phyloP scores from a whole-genome alignment of 2,329 filamentous ascomycete genomes.

The Sodiomyces alkalinus region DNA sequence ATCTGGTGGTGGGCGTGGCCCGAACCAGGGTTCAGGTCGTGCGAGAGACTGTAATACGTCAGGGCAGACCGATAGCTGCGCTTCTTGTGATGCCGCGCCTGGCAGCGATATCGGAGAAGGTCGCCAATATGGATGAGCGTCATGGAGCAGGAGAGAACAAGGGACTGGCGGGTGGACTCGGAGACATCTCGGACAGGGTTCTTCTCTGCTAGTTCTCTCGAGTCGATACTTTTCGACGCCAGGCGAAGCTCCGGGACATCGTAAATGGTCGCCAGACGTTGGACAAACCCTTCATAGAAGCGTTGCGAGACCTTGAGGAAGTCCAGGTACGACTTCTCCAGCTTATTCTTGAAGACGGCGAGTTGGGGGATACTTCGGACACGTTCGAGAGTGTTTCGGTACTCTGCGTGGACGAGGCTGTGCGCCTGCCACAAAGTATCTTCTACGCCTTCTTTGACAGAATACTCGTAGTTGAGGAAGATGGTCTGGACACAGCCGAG shows the following conservation, averaged over 20 bases:
- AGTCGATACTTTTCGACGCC: conserved; percentile 21
- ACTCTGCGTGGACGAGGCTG: conserved; percentile 60
- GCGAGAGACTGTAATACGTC: conserved; percentile 73
- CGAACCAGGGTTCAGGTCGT: conserved; percentile 60
- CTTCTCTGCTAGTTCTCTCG: conserved; percentile 13
- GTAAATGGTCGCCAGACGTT: conserved; percentile 53
- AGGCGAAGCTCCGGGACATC: conserved; percentile 34
- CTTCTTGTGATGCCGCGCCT: conserved; percentile 50
- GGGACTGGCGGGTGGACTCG: conserved; percentile 35
- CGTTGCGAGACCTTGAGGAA: conserved; percentile 80
- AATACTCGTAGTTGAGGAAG: conserved; percentile 55
- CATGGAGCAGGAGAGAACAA: conserved; percentile 63
- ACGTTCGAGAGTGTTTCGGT: conserved; percentile 52
- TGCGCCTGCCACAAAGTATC: conserved; percentile 66
- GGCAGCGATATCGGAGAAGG: conserved; percentile 70
- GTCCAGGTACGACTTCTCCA: conserved; percentile 65
- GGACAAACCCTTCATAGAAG: conserved; percentile 79
- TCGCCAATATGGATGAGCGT: conserved; percentile 82
- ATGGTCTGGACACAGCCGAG: conserved; percentile 56
- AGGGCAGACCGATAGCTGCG: conserved; percentile 67
- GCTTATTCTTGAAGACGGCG: conserved; percentile 53
- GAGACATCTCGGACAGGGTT: conserved; percentile 28
- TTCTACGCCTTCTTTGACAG: conserved; percentile 49
- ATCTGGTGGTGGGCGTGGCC: conserved; percentile 82
- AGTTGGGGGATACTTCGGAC: conserved; percentile 34